These are phyloP conservation scores for Orychophragmus violaceus DNA, from an alignment of 345 rosid species.

Conservation along the genomic window DNA sequence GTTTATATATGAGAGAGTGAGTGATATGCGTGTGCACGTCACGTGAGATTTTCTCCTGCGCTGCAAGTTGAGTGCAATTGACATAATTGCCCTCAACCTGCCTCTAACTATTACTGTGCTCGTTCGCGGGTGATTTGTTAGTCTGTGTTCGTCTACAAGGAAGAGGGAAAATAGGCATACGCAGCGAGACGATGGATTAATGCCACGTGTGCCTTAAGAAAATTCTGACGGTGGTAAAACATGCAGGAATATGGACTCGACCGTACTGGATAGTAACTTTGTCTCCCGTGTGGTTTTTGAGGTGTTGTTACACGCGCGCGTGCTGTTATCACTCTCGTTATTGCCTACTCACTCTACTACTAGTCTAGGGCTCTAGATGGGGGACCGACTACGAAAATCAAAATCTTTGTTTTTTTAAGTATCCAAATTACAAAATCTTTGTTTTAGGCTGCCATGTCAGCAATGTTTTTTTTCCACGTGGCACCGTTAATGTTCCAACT, in stretches of 20 bases:
- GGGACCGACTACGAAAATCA: background rate
- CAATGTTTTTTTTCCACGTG: no score
- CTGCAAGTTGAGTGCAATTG: background rate
- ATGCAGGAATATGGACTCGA: background rate
- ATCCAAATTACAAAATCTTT: no score
- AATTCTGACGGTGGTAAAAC: background rate
- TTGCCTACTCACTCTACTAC: background rate
- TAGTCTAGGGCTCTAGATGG: background rate
- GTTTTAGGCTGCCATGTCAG: no score
- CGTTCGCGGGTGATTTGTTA: background rate
- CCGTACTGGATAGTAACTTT: background rate
- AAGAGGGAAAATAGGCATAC: background rate
- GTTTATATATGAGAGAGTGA: background rate
- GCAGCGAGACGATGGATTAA: background rate
- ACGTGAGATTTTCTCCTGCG: conserved; percentile 8
- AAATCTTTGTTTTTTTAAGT: background rate
- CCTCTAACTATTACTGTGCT: background rate
- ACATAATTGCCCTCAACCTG: conserved; percentile 25
- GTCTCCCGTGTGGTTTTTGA: background rate
- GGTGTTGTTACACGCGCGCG: background rate
- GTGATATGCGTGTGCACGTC: conserved; percentile 7
- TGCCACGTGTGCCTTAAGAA: background rate
- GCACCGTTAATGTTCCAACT: no score
- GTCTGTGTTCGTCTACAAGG: background rate
- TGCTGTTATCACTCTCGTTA: background rate